These are phyloP conservation scores for Penicillium sp. DNA, from an alignment of 2,329 filamentous ascomycete species.

Conservation along the genomic window DNA sequence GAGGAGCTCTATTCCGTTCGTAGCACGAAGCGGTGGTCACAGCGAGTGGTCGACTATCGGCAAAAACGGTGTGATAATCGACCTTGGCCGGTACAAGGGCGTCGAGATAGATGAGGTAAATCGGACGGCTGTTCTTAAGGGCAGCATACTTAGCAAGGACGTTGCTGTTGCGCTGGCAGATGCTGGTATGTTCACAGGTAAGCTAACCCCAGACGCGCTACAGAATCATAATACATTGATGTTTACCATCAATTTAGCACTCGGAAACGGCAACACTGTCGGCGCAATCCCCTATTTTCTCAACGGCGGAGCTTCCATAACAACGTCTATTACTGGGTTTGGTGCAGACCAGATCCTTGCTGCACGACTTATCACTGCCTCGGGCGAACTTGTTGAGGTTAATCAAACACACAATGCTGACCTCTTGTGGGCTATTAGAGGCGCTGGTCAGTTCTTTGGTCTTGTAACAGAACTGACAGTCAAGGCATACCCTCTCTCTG, in stretches of 20 bases:
- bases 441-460: conserved; percentile 30
- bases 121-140: not conserved
- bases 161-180: not conserved
- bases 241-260: not conserved
- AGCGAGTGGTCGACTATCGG: conserved; percentile 9
- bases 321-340: conserved; percentile 2
- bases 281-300: conserved; percentile 10
- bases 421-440: conserved; percentile 22
- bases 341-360: conserved; percentile 1
- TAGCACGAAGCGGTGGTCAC: conserved; percentile 1
- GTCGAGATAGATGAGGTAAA: not conserved
- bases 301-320: conserved; percentile 1
- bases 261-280: conserved; percentile 7
- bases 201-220: not conserved
- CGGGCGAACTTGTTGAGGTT: conserved; percentile 20
- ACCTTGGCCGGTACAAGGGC: not conserved
- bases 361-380: conserved; percentile 4
- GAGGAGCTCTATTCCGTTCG: not conserved
- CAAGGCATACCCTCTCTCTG: not conserved
- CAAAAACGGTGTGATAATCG: not conserved
- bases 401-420: conserved; percentile 24
- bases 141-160: conserved; percentile 1
- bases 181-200: conserved; percentile 1
- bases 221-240: not conserved
- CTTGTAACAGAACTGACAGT: conserved; percentile 22